A percentile compares a stretch with the other conserved stretches of the same genome.
Evolutionary conservation across 164 flowering plant species (phyloP).

Genomic region (Vitis labrusca): DNA sequence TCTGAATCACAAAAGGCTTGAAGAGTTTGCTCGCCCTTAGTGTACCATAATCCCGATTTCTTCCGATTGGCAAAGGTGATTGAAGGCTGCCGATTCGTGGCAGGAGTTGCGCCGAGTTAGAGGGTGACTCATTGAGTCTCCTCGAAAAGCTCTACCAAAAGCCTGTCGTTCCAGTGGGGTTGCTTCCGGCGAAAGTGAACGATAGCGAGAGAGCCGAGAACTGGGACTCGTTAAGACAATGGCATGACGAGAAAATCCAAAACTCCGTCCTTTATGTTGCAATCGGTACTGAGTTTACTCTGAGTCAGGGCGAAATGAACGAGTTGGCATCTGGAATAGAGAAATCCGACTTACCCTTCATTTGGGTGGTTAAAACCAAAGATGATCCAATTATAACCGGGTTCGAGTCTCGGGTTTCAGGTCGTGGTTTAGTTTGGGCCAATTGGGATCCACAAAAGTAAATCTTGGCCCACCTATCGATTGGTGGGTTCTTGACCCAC

Average conservation of each 20-base stretch:
- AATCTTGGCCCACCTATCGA: constrained; percentile 47
- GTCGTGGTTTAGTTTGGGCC: constrained; percentile 34
- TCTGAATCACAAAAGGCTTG: no score
- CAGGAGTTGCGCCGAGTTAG: constrained; percentile 50
- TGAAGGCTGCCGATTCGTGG: constrained; percentile 35
- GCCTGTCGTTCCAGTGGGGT: constrained; percentile 55
- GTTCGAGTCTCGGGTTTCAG: constrained; percentile 26
- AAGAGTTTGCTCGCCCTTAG: no score
- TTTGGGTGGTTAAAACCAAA: constrained; percentile 40
- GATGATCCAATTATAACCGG: constrained; percentile 10
- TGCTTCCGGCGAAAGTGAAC: constrained; percentile 38
- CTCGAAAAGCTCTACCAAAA: constrained; percentile 33
- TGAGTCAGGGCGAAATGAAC: constrained; percentile 26
- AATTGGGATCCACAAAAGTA: constrained; percentile 60
- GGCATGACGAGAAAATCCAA: constrained; percentile 33
- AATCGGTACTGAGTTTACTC: constrained; percentile 45
- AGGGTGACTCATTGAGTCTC: constrained; percentile 49
- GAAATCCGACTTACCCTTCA: constrained; percentile 43
- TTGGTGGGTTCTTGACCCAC: constrained; percentile 62
- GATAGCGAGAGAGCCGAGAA: constrained; percentile 2
- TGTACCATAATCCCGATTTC: no score
- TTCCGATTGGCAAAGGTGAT: constrained; percentile 24
- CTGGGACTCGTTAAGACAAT: constrained; percentile 31
- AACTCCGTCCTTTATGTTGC: constrained; percentile 51
- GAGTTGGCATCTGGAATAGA: constrained; percentile 60